Percentiles rank a stretch among this genome's conserved stretches.
These are phyloP conservation scores for Zopfia rhizophila DNA, from an alignment of 2,329 filamentous ascomycete genomes.

Conservation along the genomic window DNA sequence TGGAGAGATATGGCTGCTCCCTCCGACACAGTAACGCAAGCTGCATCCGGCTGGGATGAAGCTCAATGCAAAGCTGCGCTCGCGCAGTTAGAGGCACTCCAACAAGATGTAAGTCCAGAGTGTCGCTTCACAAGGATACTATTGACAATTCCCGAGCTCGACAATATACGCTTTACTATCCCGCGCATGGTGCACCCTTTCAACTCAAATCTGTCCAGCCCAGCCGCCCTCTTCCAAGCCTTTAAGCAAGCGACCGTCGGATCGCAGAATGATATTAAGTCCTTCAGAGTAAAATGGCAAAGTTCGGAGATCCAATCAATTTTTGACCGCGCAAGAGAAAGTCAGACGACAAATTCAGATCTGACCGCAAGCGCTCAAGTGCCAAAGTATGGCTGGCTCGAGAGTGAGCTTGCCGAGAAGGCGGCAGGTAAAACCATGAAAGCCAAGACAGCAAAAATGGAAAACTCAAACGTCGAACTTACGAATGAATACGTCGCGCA, in stretches of 20 bases:
- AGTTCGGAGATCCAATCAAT: constrained; percentile 47
- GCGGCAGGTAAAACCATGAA: constrained; percentile 23
- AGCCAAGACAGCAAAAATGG: constrained; percentile 16
- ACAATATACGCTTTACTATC: constrained; percentile 55
- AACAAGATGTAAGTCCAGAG: constrained; percentile 50
- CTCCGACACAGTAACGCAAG: constrained; percentile 24
- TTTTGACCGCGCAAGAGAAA: constrained; percentile 48
- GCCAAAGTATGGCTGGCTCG: constrained; percentile 52
- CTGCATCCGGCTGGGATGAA: constrained; percentile 49
- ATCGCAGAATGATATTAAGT: constrained; percentile 49
- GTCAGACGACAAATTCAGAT: constrained; percentile 48
- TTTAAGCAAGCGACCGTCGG: constrained; percentile 51
- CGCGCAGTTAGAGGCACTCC: constrained; percentile 56
- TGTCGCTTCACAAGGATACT: neutral
- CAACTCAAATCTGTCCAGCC: constrained; percentile 30
- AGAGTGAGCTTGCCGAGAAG: constrained; percentile 35
- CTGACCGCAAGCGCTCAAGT: constrained; percentile 47
- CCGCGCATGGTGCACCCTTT: constrained; percentile 56
- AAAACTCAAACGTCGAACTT: constrained; percentile 22
- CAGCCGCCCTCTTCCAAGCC: constrained; percentile 48
- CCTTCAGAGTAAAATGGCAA: constrained; percentile 51
- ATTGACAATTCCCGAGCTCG: constrained; percentile 46
- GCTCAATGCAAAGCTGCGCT: constrained; percentile 54
- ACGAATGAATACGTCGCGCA: constrained; percentile 33
- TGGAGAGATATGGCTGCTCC: too few relatives aligned